phyloP scores from a whole-genome alignment of 2,329 filamentous ascomycete genomes.

The Aspergillus quadricinctus region DNA sequence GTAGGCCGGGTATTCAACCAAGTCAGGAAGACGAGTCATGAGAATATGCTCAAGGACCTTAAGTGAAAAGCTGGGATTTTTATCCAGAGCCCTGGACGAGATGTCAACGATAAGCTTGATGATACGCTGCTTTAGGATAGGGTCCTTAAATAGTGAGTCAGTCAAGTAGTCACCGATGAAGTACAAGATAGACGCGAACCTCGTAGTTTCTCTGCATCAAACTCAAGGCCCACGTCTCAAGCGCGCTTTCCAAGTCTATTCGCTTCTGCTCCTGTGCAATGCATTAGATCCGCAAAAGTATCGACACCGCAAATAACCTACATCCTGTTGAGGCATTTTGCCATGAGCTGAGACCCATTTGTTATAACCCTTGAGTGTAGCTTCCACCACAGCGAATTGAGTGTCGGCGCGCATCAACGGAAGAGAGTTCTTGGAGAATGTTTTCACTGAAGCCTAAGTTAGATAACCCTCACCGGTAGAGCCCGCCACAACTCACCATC shows the following conservation, averaged over 20 bases:
- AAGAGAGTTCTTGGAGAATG: constrained; percentile 38
- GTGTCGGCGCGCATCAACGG: constrained; percentile 70
- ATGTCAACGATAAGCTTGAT: constrained; percentile 80
- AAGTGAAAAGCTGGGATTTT: constrained; percentile 75
- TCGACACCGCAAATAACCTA: constrained; percentile 17
- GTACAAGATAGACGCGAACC: constrained; percentile 17
- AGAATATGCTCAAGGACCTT: constrained; percentile 89
- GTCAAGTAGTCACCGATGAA: neutral
- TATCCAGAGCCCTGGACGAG: constrained; percentile 73
- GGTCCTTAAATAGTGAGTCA: constrained; percentile 53
- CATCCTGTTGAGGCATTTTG: constrained; percentile 48
- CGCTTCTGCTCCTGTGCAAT: constrained; percentile 33
- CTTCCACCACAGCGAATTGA: constrained; percentile 83
- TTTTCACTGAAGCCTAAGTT: constrained; percentile 24
- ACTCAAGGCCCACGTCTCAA: constrained; percentile 40
- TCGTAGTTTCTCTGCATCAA: constrained; percentile 40
- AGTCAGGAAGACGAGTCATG: constrained; percentile 70
- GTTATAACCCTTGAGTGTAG: constrained; percentile 80
- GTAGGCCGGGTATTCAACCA: constrained; percentile 67
- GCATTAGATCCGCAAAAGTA: neutral
- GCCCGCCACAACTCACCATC: constrained; percentile 48
- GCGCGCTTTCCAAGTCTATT: constrained; percentile 32
- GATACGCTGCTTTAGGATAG: constrained; percentile 74
- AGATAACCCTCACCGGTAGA: neutral
- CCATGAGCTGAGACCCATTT: constrained; percentile 65